A percentile compares a stretch with the other conserved stretches of the same genome.
Evolutionary conservation across 2,329 filamentous ascomycete species (phyloP).

Genomic region (Aspergillus tanneri): DNA sequence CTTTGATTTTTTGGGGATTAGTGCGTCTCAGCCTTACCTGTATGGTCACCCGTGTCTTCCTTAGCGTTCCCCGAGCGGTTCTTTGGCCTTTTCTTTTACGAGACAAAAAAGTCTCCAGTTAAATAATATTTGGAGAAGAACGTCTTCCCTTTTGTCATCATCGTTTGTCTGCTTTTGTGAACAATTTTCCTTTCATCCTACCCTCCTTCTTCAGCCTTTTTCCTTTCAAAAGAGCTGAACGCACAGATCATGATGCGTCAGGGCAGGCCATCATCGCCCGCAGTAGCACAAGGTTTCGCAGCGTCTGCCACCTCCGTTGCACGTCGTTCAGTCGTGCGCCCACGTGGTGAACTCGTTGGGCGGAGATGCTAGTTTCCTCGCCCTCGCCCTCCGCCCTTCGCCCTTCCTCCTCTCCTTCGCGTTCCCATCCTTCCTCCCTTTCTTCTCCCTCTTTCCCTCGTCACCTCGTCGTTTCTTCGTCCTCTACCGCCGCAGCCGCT

Average conservation of each 20-base stretch:
- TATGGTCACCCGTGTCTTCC: background rate
- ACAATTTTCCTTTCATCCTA: background rate
- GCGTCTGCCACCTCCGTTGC: slow-evolving; percentile 26
- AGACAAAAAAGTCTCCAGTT: background rate
- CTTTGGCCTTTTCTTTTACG: background rate
- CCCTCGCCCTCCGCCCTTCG: slow-evolving; percentile 43
- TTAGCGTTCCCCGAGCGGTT: background rate
- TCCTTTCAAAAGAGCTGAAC: slow-evolving; percentile 14
- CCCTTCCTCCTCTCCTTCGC: slow-evolving; percentile 28
- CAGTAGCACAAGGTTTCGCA: slow-evolving; percentile 31
- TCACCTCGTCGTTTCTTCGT: slow-evolving; percentile 10
- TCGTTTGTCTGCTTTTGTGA: slow-evolving; percentile 1
- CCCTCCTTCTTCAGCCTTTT: slow-evolving; percentile 11
- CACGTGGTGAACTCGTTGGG: slow-evolving; percentile 38
- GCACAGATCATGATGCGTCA: slow-evolving; percentile 29
- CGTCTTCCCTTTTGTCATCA: slow-evolving; percentile 1
- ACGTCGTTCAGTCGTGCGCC: slow-evolving; percentile 38
- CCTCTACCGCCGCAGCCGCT: slow-evolving; percentile 14
- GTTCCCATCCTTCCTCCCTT: slow-evolving; percentile 18
- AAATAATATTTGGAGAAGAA: background rate
- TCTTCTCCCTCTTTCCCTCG: slow-evolving; percentile 18
- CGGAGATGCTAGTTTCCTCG: slow-evolving; percentile 43
- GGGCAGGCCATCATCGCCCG: slow-evolving; percentile 25
- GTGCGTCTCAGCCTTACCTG: background rate
- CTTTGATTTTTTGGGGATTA: background rate